These are phyloP conservation scores for Clavispora asparagi DNA, from an alignment of 805 yeast species.

Conservation along the genomic window DNA sequence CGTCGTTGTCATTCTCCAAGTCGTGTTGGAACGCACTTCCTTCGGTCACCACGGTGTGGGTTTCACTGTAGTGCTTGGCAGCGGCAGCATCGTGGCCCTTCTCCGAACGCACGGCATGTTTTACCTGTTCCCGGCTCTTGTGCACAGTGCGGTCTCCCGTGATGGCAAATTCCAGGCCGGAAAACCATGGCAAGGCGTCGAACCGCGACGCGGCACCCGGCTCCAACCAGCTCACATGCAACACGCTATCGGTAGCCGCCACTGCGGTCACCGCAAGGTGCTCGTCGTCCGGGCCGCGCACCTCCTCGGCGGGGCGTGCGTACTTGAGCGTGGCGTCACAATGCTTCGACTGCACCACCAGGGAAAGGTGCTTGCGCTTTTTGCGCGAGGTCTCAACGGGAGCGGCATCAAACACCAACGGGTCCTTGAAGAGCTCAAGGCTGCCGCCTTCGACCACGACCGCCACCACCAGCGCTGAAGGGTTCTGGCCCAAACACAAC, in stretches of 20 bases:
- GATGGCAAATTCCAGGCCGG: constrained; percentile 22
- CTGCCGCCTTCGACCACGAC: constrained; percentile 72
- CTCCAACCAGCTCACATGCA: constrained; percentile 52
- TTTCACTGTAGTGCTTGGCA: constrained; percentile 54
- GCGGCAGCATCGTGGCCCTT: constrained; percentile 51
- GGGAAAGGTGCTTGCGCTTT: constrained; percentile 38
- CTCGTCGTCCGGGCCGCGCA: constrained; percentile 27
- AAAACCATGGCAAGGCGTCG: constrained; percentile 49
- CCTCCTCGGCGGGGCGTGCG: constrained; percentile 40
- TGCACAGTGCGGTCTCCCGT: constrained; percentile 18
- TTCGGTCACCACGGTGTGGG: constrained; percentile 53
- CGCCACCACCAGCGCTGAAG: constrained; percentile 33
- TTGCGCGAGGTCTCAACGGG: constrained; percentile 18
- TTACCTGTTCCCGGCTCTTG: constrained; percentile 38
- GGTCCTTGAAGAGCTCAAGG: constrained; percentile 65
- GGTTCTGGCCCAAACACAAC: constrained; percentile 34
- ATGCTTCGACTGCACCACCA: constrained; percentile 44
- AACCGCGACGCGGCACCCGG: constrained; percentile 53
- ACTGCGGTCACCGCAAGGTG: constrained; percentile 21
- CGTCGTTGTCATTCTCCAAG: constrained; percentile 39
- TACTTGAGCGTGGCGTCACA: constrained; percentile 42
- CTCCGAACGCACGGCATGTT: constrained; percentile 36
- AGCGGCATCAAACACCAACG: constrained; percentile 32
- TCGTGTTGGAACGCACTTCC: constrained; percentile 58
- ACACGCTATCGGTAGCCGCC: constrained; percentile 15